phyloP scores from a whole-genome alignment of 257 asterid species.

The Salvia splendens region DNA sequence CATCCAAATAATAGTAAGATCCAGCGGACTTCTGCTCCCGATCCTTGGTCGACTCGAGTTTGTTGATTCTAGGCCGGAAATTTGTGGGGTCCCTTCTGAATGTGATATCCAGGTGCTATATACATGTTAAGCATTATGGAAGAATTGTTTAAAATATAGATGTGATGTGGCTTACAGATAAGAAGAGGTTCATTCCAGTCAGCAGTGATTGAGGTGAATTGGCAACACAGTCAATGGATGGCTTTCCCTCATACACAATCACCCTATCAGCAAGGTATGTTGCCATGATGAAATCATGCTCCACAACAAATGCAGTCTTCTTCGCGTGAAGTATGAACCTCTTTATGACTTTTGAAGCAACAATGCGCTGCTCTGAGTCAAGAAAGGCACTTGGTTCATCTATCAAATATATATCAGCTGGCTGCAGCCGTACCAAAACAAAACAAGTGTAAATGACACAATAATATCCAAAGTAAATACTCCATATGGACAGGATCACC shows the following conservation, averaged over 20 bases:
- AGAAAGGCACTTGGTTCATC: slow-evolving; percentile 99
- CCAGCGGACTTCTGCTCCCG: slow-evolving; percentile 96
- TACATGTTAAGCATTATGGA: too few species aligned
- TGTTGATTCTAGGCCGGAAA: slow-evolving; percentile 92
- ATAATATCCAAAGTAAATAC: background rate
- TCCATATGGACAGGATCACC: too few species aligned
- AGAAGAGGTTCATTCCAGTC: slow-evolving; percentile 96
- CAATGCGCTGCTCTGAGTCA: slow-evolving; percentile 98
- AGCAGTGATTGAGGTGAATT: slow-evolving; percentile 91
- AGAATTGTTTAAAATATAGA: background rate
- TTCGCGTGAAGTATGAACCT: slow-evolving; percentile 95
- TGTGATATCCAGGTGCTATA: slow-evolving; percentile 96
- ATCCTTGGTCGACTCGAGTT: slow-evolving; percentile 93
- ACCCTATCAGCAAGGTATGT: slow-evolving; percentile 98
- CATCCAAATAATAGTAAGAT: slow-evolving; percentile 89
- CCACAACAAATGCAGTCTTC: slow-evolving; percentile 93
- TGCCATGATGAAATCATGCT: slow-evolving; percentile 98
- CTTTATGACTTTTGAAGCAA: slow-evolving; percentile 97
- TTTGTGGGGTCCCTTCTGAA: slow-evolving; percentile 97
- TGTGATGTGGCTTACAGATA: slow-evolving; percentile 65
- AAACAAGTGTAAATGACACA: too few species aligned
- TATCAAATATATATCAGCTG: slow-evolving; percentile 93
- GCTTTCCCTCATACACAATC: slow-evolving; percentile 85
- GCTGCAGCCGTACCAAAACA: slow-evolving; percentile 51
- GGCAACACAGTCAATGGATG: slow-evolving; percentile 86